Conservation (phyloP, 1,139 yeast genomes). For the Taphrina betulina region DNA sequence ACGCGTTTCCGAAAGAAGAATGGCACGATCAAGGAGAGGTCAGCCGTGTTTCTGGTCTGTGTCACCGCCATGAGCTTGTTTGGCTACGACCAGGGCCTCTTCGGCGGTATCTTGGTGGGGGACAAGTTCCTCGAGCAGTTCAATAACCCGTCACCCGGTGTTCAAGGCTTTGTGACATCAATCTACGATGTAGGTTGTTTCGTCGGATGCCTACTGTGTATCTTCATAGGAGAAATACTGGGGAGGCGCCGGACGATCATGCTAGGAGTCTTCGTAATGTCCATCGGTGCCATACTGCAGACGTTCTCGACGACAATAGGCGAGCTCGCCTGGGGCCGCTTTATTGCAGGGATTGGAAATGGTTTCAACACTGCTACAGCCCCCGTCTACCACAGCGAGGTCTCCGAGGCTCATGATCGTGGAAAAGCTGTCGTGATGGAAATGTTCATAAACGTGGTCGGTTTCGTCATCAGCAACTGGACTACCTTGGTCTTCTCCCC, state of each 20-base stretch:
- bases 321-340: conserved; percentile 56
- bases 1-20: conserved; percentile 26
- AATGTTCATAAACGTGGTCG: conserved; percentile 69
- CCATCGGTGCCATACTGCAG: conserved; percentile 53
- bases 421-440: conserved; percentile 70
- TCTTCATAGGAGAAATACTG: conserved; percentile 51
- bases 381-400: conserved; percentile 79
- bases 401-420: conserved; percentile 68
- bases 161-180: conserved; percentile 34
- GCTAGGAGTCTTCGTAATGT: conserved; percentile 50
- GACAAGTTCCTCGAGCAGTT: conserved; percentile 38
- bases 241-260: conserved; percentile 55
- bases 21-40: conserved; percentile 25
- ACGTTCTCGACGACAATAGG: conserved; percentile 50
- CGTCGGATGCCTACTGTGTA: conserved; percentile 54
- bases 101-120: conserved; percentile 40
- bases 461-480: conserved; percentile 75
- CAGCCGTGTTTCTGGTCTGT: conserved; percentile 24
- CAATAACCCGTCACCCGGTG: conserved; percentile 36
- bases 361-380: conserved; percentile 68
- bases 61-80: conserved; percentile 34
- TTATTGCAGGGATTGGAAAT: conserved; percentile 57
- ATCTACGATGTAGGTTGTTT: conserved; percentile 49
- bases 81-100: conserved; percentile 40
- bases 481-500: conserved; percentile 51